Base-by-base conservation (phyloP, 1,139 yeast genomes). In the Suhomyces ambrosiae region DNA sequence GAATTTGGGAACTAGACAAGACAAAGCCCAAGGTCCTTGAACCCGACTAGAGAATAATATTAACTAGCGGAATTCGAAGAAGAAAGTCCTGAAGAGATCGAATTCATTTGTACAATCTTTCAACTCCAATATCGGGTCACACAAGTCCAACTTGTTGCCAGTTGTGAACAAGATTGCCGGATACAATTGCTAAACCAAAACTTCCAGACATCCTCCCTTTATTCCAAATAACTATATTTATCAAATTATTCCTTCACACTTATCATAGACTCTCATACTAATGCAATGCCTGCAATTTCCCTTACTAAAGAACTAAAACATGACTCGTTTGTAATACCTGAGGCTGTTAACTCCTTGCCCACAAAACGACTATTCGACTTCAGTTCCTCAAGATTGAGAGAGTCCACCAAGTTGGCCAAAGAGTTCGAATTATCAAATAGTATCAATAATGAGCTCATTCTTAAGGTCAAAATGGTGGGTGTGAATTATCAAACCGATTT, bases 401-500 rank as follows among this genome's bases (percentile, higher is more conserved):
- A 66, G 39, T 39, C 54, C 6, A 61, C 67, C 9, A 63, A 61
- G 41, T 51, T 64, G 15, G 63, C 63, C 14, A 48, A 52, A 31
- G 68, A 63, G 33, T 53, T 58, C 24, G 51, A 49, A 9, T 32
- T 44, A 12, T 26, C 41, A 17, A 39, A 47, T 8, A 37, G 35
- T 16, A 31, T 42, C 18, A 48, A 45, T 25, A 52, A 59, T 27
- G 67, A 60, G 35, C 48, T 60, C 7, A 40, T 60, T n/a, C 45
- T 65, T 17, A 60, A 58, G 32, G 52, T 66, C n/a, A 64, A 63
- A 37, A 45, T 65, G 40, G 50, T 63, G 1, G 71, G 66, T 2
- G 41, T 66, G 18, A 58, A 60, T 35, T 61, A 49, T 40, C 46
- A 47, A 19, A 46, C 46, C 8, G 68, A 62, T 35, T 61, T 61